Base-by-base conservation (phyloP, 352 stramenopile species). In the Aphanomyces cochlioides region DNA sequence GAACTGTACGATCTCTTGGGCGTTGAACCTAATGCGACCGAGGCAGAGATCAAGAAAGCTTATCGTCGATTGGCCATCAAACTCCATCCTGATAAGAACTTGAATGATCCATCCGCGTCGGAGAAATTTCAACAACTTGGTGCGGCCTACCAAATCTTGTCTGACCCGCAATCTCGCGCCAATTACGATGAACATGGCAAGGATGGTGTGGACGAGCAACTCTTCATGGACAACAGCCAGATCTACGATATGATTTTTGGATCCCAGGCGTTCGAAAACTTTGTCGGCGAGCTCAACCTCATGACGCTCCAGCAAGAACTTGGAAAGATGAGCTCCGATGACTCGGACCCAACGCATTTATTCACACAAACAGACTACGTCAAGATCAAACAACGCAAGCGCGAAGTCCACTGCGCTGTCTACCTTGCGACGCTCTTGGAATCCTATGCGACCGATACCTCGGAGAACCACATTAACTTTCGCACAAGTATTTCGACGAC, bases 181-280 rank as follows among this genome's bases (percentile, higher is more conserved):
- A 75, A 69, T n/a, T 88, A 85, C 57, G 78, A 87, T 60, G 69
- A 71, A 36, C 67, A 81, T 5, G 80, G 80, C 19, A 71, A 67
- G 19, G 59, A 77, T 17, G 79, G 73, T 60, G 60, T 75, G 39
- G 72, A 70, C 43, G 67, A 67, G 50, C 47, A 69, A 13, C n/a
- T 59, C n/a, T 74, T 81, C 15, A 69, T 88, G 43, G 85, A 93
- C 72, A 69, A 69, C 48, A 73, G 56, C 77, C 83, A 47, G 65
- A 79, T 34, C 10, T 92, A 90, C 74, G 81, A 87, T 41, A 92
- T 92, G 74, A 78, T 95, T 53, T 95, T 95, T 78, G 88, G 88
- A 41, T 87, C 74, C 47, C 84, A 93, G 66, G 83, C 89, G 66
- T 95, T 95, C 66, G 75, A 82, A 56, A 67, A 85, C 67, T 90